Conservation (phyloP, 1,284 basidiomycete species). For the Volvariella volvacea region DNA sequence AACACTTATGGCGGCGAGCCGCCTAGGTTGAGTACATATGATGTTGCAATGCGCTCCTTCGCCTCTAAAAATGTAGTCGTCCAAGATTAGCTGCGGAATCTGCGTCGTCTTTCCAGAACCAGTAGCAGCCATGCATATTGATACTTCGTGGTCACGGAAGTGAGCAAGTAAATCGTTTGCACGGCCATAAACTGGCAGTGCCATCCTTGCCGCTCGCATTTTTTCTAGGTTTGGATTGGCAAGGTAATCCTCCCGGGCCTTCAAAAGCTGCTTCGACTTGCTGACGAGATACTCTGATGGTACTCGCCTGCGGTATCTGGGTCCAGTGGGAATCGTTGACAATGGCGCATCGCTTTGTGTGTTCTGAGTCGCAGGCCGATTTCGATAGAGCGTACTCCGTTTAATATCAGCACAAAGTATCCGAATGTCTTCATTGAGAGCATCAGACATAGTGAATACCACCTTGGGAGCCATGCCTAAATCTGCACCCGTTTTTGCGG, state of each 20-base stretch:
- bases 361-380: conserved; percentile 25
- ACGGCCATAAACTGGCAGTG: conserved; percentile 72
- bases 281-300: conserved; percentile 16
- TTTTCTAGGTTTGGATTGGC: conserved; percentile 52
- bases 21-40: conserved; percentile 89
- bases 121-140: conserved; percentile 91
- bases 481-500: conserved; percentile 57
- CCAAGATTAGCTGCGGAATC: conserved; percentile 89
- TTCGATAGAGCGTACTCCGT: conserved; percentile 33
- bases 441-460: conserved; percentile 61
- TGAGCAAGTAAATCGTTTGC: conserved; percentile 63
- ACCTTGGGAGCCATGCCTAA: conserved; percentile 70
- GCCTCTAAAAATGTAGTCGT: conserved; percentile 74
- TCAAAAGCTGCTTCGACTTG: conserved; percentile 59
- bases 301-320: conserved; percentile 3
- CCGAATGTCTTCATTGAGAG: conserved; percentile 69
- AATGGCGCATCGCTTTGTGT: conserved; percentile 6
- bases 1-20: conserved; percentile 90
- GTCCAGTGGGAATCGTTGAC: neutral
- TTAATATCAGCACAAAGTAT: conserved; percentile 69
- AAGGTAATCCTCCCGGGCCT: conserved; percentile 59
- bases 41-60: conserved; percentile 87
- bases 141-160: conserved; percentile 79
- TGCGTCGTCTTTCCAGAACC: conserved; percentile 97
- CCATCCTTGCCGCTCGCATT: conserved; percentile 63